Percentiles rank a stretch among this genome's conserved stretches.
These are phyloP conservation scores for Dryadomyces quercus-mongolicae DNA, from an alignment of 2,329 filamentous ascomycete species.

Conservation along the genomic window DNA sequence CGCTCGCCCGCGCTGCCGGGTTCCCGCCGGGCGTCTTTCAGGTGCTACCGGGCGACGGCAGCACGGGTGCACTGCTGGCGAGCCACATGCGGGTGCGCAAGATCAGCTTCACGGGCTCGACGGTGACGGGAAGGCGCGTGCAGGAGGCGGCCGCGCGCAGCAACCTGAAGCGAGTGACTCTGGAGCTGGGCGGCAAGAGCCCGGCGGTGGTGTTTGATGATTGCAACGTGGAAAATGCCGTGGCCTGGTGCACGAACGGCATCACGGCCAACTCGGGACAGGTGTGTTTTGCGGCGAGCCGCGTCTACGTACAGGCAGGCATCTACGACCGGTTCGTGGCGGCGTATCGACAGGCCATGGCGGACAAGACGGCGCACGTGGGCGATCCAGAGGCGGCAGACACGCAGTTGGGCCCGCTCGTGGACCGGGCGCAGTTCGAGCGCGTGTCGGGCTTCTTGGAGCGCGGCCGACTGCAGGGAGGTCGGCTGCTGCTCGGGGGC, in stretches of 20 bases:
- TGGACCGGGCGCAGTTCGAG: slow-evolving; percentile 35
- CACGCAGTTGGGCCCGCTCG: slow-evolving; percentile 47
- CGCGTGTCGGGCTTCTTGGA: slow-evolving; percentile 32
- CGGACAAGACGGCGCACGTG: slow-evolving; percentile 37
- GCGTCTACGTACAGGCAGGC: slow-evolving; percentile 52
- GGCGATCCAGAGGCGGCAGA: slow-evolving; percentile 47
- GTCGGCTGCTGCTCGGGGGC: slow-evolving; percentile 23
- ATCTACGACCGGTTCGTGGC: slow-evolving; percentile 50
- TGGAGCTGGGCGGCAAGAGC: slow-evolving; percentile 59
- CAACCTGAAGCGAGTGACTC: slow-evolving; percentile 56
- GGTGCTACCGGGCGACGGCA: slow-evolving; percentile 26
- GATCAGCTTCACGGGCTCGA: slow-evolving; percentile 58
- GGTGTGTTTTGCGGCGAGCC: slow-evolving; percentile 61
- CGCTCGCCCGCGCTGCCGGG: slow-evolving; percentile 25
- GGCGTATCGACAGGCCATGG: slow-evolving; percentile 47
- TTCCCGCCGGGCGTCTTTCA: slow-evolving; percentile 32
- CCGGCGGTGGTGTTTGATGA: slow-evolving; percentile 52
- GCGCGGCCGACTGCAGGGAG: slow-evolving; percentile 24
- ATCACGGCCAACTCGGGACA: slow-evolving; percentile 63
- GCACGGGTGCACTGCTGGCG: slow-evolving; percentile 12
- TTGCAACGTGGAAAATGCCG: slow-evolving; percentile 49
- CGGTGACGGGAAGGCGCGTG: slow-evolving; percentile 52
- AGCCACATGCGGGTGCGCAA: slow-evolving; percentile 35
- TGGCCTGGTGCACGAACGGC: slow-evolving; percentile 21
- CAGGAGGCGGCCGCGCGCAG: slow-evolving; percentile 45